Evolutionary conservation across 2,329 filamentous ascomycete genomes (phyloP), one percentile per base, ranked within the genome.

Genomic region (Alternaria angustiovoidea): DNA sequence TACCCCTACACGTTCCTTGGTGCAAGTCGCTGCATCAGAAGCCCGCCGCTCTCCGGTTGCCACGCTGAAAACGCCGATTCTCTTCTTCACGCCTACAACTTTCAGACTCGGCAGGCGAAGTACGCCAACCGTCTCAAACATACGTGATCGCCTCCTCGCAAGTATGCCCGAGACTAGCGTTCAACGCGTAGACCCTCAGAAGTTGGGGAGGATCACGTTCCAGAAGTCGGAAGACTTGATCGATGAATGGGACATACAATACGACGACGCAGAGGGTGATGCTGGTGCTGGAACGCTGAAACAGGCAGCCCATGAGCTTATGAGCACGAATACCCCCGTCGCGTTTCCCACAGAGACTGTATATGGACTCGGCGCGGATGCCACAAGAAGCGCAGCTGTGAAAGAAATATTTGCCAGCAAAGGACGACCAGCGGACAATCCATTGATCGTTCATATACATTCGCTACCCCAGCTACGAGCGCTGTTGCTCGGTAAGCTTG

Each of bases 301-400:
- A 59, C 81, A 88, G 56, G 92, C 92, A 1, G 92, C 91, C 2
- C 75, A 84, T 12, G 84, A 89, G 65, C 82, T 97, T 36, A 86
- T 83, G 52, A 83, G 83, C 18, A 88, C 85, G 52, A 85, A 92
- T 74, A 85, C 86, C 4, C 95, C 95, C 5, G 93, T 99, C 48
- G 95, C 92, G 1, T 99, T 99, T 75, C 95, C 95, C 0, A 99
- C 95, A 0, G 95, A 99, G 81, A 99, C 95, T 0, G 95, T 99
- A 0, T 99, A 99, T 76, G 95, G 95, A 0, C 85, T 99, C 7
- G 95, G 93, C n/a, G 95, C 95, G 14, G 95, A 98, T 81, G 95
- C 95, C 11, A 98, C 94, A 26, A 87, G 93, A 70, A 93, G 89
- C 71, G 84, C 82, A 24, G 91, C 94, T 2, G 94, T 98, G 7